These are phyloP conservation scores for Thielaviopsis punctulata DNA, from an alignment of 2,329 filamentous ascomycete species.

Conservation along the genomic window DNA sequence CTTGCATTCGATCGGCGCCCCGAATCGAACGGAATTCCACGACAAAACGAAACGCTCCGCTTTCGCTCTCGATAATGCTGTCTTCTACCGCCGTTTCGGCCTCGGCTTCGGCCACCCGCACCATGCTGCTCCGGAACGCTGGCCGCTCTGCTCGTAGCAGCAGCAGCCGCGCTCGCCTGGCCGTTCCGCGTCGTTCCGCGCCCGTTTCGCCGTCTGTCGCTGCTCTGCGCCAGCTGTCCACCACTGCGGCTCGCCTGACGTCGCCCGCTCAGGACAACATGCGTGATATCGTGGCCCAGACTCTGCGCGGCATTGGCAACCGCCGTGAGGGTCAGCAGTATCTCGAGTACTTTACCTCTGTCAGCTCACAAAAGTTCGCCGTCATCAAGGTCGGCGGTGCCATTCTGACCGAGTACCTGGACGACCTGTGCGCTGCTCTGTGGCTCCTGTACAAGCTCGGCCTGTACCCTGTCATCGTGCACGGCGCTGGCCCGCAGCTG, in stretches of 20 bases:
- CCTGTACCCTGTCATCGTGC: constrained; percentile 86
- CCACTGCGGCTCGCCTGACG: constrained; percentile 2
- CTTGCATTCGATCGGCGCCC: not conserved
- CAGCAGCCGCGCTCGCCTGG: not conserved
- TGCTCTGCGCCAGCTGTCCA: constrained; percentile 9
- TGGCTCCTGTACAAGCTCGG: constrained; percentile 90
- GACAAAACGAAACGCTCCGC: not conserved
- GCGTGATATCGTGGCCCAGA: constrained; percentile 25
- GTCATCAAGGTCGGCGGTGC: constrained; percentile 97
- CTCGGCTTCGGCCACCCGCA: constrained; percentile 7
- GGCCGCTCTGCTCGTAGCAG: constrained; percentile 1
- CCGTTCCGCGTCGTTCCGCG: not conserved
- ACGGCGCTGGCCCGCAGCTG: constrained; percentile 86
- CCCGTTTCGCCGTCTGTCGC: not conserved
- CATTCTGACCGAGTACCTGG: constrained; percentile 84
- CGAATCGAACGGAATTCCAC: not conserved
- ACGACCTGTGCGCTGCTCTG: constrained; percentile 75
- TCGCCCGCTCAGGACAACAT: constrained; percentile 16
- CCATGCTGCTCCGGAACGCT: constrained; percentile 3
- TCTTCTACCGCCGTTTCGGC: constrained; percentile 8
- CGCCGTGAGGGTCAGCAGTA: constrained; percentile 96
- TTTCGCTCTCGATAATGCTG: constrained; percentile 6
- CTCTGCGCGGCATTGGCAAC: constrained; percentile 88
- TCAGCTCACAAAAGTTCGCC: constrained; percentile 91
- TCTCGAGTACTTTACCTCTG: constrained; percentile 89